These are phyloP conservation scores for Eucalyptus tenuipes DNA, from an alignment of 345 rosid species.

Conservation along the genomic window DNA sequence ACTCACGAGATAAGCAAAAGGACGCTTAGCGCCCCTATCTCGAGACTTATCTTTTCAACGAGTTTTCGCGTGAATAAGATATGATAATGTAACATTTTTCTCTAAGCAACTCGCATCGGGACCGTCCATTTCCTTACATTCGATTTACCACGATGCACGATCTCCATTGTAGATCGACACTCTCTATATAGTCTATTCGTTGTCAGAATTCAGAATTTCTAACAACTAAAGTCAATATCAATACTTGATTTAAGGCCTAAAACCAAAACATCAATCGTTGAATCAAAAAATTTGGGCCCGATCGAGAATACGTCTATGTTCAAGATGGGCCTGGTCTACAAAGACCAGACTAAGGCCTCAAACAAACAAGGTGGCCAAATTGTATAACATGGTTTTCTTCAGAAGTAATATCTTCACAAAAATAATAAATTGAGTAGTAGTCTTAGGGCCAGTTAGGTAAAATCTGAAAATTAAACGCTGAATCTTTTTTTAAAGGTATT, in stretches of 20 bases:
- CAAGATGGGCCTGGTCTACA: background rate
- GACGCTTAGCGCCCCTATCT: fast-evolving
- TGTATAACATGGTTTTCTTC: background rate
- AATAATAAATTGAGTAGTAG: background rate
- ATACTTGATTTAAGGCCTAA: background rate
- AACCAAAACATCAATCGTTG: background rate
- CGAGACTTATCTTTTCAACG: background rate
- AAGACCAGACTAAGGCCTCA: background rate
- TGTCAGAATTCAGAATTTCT: background rate
- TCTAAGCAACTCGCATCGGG: background rate
- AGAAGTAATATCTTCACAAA: background rate
- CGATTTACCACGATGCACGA: fast-evolving
- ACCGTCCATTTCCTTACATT: background rate
- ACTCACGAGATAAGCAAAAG: background rate
- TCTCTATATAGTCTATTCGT: background rate
- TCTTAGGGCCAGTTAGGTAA: background rate
- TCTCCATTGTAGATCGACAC: background rate
- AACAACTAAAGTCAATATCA: background rate
- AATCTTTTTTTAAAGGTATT: background rate
- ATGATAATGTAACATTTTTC: too few species aligned
- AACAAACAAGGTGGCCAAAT: background rate
- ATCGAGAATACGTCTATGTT: background rate
- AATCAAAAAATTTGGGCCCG: background rate
- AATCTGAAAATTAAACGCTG: background rate
- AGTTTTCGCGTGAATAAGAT: background rate